These are phyloP conservation scores for Rossbeevera mucosa DNA, from an alignment of 768 basidiomycete genomes.

Conservation along the genomic window DNA sequence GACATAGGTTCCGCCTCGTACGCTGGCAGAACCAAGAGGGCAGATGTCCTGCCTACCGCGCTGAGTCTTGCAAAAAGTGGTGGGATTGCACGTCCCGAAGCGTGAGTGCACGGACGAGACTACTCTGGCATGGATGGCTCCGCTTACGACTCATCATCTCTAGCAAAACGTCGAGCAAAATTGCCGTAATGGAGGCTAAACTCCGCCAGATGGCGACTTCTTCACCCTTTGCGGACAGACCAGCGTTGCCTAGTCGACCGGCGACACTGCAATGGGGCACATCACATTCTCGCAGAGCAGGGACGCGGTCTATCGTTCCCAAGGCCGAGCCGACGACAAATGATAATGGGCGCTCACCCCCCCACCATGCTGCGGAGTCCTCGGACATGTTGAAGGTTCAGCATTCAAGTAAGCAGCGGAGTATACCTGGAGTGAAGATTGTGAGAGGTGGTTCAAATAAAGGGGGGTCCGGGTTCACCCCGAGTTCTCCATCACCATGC, in stretches of 20 bases:
- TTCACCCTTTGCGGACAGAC: slow-evolving; percentile 17
- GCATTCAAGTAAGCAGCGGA: slow-evolving; percentile 22
- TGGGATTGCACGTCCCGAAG: slow-evolving; percentile 42
- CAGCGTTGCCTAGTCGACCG: slow-evolving; percentile 23
- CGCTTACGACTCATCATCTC: slow-evolving; percentile 5
- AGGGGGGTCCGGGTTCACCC: slow-evolving; percentile 6
- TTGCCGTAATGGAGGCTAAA: slow-evolving; percentile 95
- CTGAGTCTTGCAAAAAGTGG: slow-evolving; percentile 82
- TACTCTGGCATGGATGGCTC: slow-evolving; percentile 2
- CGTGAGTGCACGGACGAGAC: slow-evolving; percentile 32
- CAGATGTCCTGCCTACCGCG: slow-evolving; percentile 74
- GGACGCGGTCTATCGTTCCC: neutral
- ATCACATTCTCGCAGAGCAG: slow-evolving; percentile 1
- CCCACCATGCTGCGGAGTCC: slow-evolving; percentile 7
- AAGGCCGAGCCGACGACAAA: slow-evolving; percentile 1
- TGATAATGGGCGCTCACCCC: neutral
- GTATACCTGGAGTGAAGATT: slow-evolving; percentile 33
- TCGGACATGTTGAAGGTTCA: slow-evolving; percentile 13
- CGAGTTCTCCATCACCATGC: slow-evolving; percentile 1
- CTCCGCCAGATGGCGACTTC: slow-evolving; percentile 66
- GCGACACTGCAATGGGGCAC: neutral
- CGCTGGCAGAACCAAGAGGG: slow-evolving; percentile 37
- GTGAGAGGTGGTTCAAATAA: slow-evolving; percentile 20
- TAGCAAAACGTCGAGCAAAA: slow-evolving; percentile 77
- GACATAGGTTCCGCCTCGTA: slow-evolving; percentile 28